Conservation (phyloP, 2,329 filamentous ascomycete genomes). For the Onygena corvina region DNA sequence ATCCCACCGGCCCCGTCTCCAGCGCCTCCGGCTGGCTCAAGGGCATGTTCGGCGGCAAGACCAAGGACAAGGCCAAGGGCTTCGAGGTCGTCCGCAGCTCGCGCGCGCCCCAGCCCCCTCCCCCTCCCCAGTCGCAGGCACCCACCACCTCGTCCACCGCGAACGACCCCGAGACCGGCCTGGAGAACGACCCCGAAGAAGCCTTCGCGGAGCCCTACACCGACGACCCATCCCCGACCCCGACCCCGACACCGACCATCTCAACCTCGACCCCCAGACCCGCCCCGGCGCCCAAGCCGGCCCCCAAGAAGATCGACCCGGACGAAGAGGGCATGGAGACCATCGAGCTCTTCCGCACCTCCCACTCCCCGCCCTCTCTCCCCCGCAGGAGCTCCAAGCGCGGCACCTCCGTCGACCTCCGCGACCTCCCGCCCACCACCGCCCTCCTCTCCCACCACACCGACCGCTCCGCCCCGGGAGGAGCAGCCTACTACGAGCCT, state of each 20-base stretch:
- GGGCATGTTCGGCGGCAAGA: slow-evolving; percentile 65
- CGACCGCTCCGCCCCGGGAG: slow-evolving; percentile 13
- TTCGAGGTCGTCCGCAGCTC: slow-evolving; percentile 93
- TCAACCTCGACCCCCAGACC: not conserved
- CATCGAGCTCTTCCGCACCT: slow-evolving; percentile 44
- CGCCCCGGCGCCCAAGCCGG: not conserved
- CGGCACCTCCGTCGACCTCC: slow-evolving; percentile 14
- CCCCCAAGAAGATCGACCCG: too few species aligned
- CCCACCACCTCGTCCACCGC: too few species aligned
- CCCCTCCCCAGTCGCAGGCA: too few species aligned
- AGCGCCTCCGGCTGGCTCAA: slow-evolving; percentile 86
- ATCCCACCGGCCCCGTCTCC: slow-evolving; percentile 82
- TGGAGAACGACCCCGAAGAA: slow-evolving; percentile 36
- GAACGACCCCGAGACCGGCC: too few species aligned
- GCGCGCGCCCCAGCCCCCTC: slow-evolving; percentile 68
- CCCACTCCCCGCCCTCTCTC: slow-evolving; percentile 19
- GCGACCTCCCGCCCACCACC: slow-evolving; percentile 9
- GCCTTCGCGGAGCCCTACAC: slow-evolving; percentile 54
- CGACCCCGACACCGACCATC: slow-evolving; percentile 16
- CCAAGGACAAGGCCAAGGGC: slow-evolving; percentile 87
- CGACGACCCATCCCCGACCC: slow-evolving; percentile 38
- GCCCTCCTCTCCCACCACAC: not conserved
- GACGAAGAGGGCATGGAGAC: slow-evolving; percentile 29
- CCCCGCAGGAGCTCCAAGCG: slow-evolving; percentile 64
- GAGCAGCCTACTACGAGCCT: slow-evolving; percentile 8